Evolutionary conservation across 106 monocot species (phyloP), one percentile per base, ranked within the genome.

Genomic region (Dioscorea dumetorum): DNA sequence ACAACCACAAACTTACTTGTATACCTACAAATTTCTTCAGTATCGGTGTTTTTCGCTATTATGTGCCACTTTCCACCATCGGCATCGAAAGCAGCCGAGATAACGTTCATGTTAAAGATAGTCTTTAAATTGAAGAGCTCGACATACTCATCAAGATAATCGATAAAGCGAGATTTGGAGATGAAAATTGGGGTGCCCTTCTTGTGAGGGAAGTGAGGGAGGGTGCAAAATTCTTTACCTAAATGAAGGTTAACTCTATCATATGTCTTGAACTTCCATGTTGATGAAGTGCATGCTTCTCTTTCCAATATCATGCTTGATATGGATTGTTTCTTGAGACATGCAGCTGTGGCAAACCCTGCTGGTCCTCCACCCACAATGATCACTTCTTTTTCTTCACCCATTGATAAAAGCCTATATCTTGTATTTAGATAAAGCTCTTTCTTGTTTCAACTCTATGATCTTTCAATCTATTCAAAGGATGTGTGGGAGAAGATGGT

Each of bases 361-460:
- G 62, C 61, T 12, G 75, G 75, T 4, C 75, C 75, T 14, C 50
- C 75, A 8, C 75, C 75, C 51, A 75, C 75, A 22, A 75, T 68
- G 52, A 75, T 56, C 22, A 70, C 60, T 14, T n/a, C 21, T 48
- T 5, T 33, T 48, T 21, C 41, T 41, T 41, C 10, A 28, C 28
- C 28, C 41, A 41, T 41, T 41, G 41, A 6, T 41, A 8, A n/a
- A n/a, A 41, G 10, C 10, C 41, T 41, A 3, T 10, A 8, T 41
- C 41, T 41, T 41, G 0, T 41, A 8, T 10, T 41, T 3, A 28
- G 28, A 28, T 28, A 28, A 28, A 28, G 28, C 41, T 41, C 10
- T 10, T 41, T 10, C 6, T 41, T 6, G 6, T 41, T 5, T 41
- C 41, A 8, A 10, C 41, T 41, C 41, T 41, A 28, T 41, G 41